Conservation (phyloP, 768 basidiomycete genomes). For the Amanita fuliginea region DNA sequence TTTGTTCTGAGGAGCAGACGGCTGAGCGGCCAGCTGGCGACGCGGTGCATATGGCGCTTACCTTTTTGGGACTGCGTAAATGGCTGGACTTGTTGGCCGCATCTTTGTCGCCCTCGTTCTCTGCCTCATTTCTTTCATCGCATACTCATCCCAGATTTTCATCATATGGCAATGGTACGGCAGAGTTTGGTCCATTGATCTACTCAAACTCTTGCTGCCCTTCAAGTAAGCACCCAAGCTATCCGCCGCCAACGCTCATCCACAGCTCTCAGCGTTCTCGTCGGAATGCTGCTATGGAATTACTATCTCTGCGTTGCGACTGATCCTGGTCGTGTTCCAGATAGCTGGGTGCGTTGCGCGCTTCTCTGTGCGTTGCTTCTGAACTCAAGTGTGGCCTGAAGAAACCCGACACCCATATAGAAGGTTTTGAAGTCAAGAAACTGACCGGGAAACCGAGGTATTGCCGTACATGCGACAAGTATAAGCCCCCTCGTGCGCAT, state of each 20-base stretch:
- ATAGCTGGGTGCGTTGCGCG: slow-evolving; percentile 50
- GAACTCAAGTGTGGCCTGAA: slow-evolving; percentile 16
- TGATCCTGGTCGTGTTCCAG: slow-evolving; percentile 79
- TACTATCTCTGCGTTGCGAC: slow-evolving; percentile 77
- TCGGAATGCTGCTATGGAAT: slow-evolving; percentile 76
- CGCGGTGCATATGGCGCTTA: not conserved
- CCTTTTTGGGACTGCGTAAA: not conserved
- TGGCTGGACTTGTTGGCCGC: slow-evolving; percentile 32
- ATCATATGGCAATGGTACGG: slow-evolving; percentile 94
- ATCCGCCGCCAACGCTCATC: not conserved
- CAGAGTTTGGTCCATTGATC: slow-evolving; percentile 55
- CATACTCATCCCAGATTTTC: slow-evolving; percentile 82
- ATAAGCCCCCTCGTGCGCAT: slow-evolving; percentile 85
- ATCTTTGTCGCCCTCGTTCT: slow-evolving; percentile 62
- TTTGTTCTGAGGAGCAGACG: not conserved
- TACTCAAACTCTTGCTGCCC: slow-evolving; percentile 67
- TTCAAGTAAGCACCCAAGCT: slow-evolving; percentile 64
- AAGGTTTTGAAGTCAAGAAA: slow-evolving; percentile 87
- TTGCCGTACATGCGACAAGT: slow-evolving; percentile 77
- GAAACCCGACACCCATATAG: slow-evolving; percentile 64
- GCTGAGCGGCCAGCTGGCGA: not conserved
- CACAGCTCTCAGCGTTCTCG: slow-evolving; percentile 46
- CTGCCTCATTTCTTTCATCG: slow-evolving; percentile 74
- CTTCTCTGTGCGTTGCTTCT: not conserved
- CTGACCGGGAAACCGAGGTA: slow-evolving; percentile 73